Conservation (phyloP, 257 asterid genomes). For the Coffea eugenioides region DNA sequence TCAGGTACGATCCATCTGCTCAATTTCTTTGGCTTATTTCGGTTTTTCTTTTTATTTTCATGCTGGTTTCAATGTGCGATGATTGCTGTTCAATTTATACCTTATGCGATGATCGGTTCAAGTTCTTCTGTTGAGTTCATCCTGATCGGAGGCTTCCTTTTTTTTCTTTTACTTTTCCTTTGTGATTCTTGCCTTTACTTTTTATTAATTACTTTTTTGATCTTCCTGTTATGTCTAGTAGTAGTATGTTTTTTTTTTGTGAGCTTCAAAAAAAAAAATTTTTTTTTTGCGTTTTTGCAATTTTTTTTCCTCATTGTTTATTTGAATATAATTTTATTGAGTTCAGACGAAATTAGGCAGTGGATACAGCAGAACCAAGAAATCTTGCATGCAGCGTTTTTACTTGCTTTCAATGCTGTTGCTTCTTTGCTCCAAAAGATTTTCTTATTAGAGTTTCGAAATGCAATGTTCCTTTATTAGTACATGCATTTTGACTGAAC, state of each 20-base stretch:
- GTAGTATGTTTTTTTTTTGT: neutral
- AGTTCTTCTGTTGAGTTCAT: conserved; percentile 14
- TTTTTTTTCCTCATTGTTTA: neutral
- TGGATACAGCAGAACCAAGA: neutral
- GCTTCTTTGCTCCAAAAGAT: neutral
- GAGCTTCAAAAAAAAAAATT: neutral
- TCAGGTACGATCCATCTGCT: conserved; percentile 38
- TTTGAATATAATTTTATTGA: neutral
- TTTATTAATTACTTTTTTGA: neutral
- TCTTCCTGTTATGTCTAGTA: neutral
- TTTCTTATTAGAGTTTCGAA: neutral
- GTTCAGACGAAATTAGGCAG: neutral
- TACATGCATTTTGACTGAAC: neutral
- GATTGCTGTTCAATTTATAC: conserved; percentile 5
- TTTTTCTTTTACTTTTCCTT: neutral
- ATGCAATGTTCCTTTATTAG: neutral
- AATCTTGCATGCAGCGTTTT: conserved; percentile 8
- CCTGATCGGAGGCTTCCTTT: neutral
- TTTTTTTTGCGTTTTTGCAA: neutral
- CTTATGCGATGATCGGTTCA: conserved; percentile 37
- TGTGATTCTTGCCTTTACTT: neutral
- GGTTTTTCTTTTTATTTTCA: neutral
- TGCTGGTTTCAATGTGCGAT: conserved; percentile 19
- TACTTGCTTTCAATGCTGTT: conserved; percentile 10
- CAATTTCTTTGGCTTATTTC: neutral